Percentiles rank a stretch among this genome's conserved stretches.
Conservation (phyloP, 257 asterid species). For the Capsicum chinense region DNA sequence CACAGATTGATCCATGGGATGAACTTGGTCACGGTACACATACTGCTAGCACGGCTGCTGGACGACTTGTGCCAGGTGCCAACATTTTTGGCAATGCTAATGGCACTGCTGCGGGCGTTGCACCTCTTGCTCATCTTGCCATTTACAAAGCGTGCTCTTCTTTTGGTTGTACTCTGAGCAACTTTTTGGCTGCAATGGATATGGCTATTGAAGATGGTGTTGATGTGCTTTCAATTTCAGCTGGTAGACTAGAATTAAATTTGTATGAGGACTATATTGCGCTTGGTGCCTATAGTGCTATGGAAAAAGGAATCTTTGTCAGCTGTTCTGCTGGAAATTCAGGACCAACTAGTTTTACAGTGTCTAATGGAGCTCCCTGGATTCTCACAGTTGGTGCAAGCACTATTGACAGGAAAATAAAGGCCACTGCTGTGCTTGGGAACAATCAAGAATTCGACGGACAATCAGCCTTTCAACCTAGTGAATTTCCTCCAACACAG, state of each 20-base stretch:
- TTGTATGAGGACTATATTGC: conserved; percentile 37
- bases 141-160: conserved; percentile 34
- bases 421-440: conserved; percentile 38
- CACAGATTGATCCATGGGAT: conserved; percentile 13
- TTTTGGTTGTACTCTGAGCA: conserved; percentile 19
- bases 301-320: conserved; percentile 40
- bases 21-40: conserved; percentile 42
- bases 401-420: conserved; percentile 36
- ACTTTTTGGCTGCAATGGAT: conserved; percentile 44
- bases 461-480: conserved; percentile 37
- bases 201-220: conserved; percentile 48
- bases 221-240: conserved; percentile 41
- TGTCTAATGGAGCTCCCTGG: conserved; percentile 47
- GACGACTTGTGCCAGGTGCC: conserved; percentile 37
- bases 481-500: conserved; percentile 24
- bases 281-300: conserved; percentile 41
- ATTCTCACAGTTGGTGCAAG: conserved; percentile 52
- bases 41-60: conserved; percentile 44
- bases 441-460: conserved; percentile 36
- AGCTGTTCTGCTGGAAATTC: conserved; percentile 43
- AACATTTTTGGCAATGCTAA: conserved; percentile 36
- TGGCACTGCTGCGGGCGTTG: conserved; percentile 47
- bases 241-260: conserved; percentile 27
- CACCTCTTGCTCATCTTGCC: conserved; percentile 46
- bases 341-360: conserved; percentile 30